Conservation (phyloP, 805 yeast genomes). For the Candida vaughaniae region DNA sequence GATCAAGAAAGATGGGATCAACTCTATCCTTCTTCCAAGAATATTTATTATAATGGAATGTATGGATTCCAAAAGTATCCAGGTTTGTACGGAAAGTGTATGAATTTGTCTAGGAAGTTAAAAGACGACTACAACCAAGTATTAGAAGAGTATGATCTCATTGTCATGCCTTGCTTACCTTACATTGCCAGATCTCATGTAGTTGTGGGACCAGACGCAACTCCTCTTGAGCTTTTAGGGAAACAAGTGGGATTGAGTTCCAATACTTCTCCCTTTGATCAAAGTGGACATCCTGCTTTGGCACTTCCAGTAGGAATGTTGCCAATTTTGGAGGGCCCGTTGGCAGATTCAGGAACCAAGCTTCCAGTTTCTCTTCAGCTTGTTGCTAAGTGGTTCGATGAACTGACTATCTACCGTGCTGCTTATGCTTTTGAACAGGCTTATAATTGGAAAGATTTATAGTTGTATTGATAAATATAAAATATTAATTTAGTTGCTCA, state of each 20-base stretch:
- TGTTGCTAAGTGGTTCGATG: conserved; percentile 32
- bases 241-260: conserved; percentile 33
- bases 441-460: conserved; percentile 22
- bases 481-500: too few relatives aligned
- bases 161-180: conserved; percentile 31
- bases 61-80: conserved; percentile 30
- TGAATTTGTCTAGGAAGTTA: conserved; percentile 30
- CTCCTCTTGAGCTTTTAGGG: conserved; percentile 21
- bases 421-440: conserved; percentile 37
- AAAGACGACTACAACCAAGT: conserved; percentile 29
- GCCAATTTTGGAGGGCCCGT: conserved; percentile 26
- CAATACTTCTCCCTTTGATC: conserved; percentile 35
- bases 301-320: conserved; percentile 33
- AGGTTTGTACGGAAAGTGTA: conserved; percentile 29
- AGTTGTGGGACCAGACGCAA: conserved; percentile 16
- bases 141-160: conserved; percentile 27
- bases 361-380: conserved; percentile 38
- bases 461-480: background rate
- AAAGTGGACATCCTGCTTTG: conserved; percentile 38
- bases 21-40: conserved; percentile 18
- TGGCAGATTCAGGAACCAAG: conserved; percentile 16
- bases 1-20: conserved; percentile 17
- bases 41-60: conserved; percentile 27
- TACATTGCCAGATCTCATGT: conserved; percentile 27
- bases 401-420: conserved; percentile 26